Percentiles rank a stretch among this genome's conserved stretches.
Evolutionary conservation across 306 rosid species (phyloP).

Genomic region (Hippophae tibetana): DNA sequence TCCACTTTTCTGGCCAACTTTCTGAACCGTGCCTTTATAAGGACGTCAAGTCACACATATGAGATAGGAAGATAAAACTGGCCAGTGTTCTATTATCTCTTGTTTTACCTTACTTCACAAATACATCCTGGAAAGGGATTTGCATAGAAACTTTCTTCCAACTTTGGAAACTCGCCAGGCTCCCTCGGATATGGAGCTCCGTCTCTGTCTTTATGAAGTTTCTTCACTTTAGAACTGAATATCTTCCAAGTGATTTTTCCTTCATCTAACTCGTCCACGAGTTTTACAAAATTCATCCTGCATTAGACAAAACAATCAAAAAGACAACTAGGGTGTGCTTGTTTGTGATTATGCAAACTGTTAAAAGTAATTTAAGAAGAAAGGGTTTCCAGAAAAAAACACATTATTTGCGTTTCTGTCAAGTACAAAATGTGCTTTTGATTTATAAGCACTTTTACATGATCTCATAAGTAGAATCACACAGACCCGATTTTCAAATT

Average conservation of each 20-base stretch:
- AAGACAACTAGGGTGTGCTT: constrained; percentile 7
- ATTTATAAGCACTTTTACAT: too few relatives aligned
- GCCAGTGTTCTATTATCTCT: constrained; percentile 13
- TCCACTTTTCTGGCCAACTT: too few relatives aligned
- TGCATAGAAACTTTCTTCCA: constrained; percentile 94
- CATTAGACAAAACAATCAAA: constrained; percentile 15
- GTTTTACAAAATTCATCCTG: constrained; percentile 84
- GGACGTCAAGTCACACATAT: constrained; percentile 17
- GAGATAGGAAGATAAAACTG: constrained; percentile 11
- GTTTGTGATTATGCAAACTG: too few relatives aligned
- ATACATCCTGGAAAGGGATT: constrained; percentile 86
- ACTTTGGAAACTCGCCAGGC: constrained; percentile 77
- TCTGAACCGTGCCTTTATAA: constrained; percentile 3
- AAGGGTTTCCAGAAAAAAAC: too few relatives aligned
- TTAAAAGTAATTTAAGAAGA: too few relatives aligned
- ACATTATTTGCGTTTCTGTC: too few relatives aligned
- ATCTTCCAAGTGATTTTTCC: constrained; percentile 74
- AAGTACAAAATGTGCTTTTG: too few relatives aligned
- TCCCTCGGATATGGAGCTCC: constrained; percentile 77
- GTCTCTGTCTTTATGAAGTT: constrained; percentile 50
- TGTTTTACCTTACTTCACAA: constrained; percentile 41
- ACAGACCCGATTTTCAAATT: too few relatives aligned
- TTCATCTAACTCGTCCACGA: constrained; percentile 71
- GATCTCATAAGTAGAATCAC: too few relatives aligned
- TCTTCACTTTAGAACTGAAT: constrained; percentile 71